Percentiles rank a stretch among this genome's conserved stretches.
Evolutionary conservation across 345 rosid genomes (phyloP).

Genomic region (Xanthoceras sorbifolium): DNA sequence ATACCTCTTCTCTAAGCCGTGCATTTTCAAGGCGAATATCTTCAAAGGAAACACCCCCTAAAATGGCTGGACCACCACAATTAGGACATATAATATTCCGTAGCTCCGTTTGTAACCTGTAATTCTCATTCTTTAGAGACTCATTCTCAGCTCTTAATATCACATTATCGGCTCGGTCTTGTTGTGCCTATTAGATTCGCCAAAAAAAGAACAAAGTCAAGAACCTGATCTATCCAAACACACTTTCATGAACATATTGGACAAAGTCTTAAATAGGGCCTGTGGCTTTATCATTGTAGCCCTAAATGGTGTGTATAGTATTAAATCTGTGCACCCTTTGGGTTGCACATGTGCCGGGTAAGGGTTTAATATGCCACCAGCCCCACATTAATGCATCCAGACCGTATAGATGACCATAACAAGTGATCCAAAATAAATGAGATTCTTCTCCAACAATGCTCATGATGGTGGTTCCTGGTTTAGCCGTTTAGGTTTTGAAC

Average conservation of each 20-base stretch:
- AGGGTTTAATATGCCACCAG: slow-evolving; percentile 32
- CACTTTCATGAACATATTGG: not conserved
- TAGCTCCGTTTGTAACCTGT: slow-evolving; percentile 71
- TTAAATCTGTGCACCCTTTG: slow-evolving; percentile 27
- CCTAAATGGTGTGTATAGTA: slow-evolving; percentile 17
- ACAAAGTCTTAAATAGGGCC: not conserved
- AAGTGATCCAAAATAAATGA: slow-evolving; percentile 34
- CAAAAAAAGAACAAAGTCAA: not conserved
- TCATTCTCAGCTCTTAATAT: slow-evolving; percentile 85
- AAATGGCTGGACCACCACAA: slow-evolving; percentile 76
- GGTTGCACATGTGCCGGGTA: slow-evolving; percentile 42
- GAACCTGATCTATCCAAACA: not conserved
- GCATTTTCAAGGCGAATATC: slow-evolving; percentile 85
- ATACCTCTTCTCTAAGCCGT: slow-evolving; percentile 85
- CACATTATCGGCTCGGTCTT: slow-evolving; percentile 76
- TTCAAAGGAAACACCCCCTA: slow-evolving; percentile 68
- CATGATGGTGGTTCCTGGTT: slow-evolving; percentile 13
- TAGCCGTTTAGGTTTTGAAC: slow-evolving; percentile 20
- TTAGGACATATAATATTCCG: slow-evolving; percentile 66
- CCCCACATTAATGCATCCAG: slow-evolving; percentile 29
- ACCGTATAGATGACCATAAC: slow-evolving; percentile 8
- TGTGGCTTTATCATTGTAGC: not conserved
- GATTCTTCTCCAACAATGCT: slow-evolving; percentile 18
- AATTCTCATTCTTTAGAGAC: slow-evolving; percentile 67
- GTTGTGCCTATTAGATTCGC: slow-evolving; percentile 66